Evolutionary conservation across 2,329 filamentous ascomycete species (phyloP), one percentile per base, ranked within the genome.

Genomic region (Chrysosporium keratinophilum): DNA sequence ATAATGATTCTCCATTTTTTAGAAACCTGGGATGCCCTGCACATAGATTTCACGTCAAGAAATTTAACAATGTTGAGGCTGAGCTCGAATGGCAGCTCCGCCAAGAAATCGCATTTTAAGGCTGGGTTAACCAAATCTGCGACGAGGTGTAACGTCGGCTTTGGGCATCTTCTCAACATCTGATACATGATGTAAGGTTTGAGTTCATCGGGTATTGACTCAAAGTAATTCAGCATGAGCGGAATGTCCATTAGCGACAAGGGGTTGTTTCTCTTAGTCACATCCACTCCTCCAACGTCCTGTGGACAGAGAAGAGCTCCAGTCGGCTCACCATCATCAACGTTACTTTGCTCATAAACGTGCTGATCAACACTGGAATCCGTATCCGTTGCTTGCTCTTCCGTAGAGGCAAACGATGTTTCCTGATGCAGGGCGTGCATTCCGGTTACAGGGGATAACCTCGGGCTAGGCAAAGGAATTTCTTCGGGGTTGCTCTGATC

Each of bases 161-260:
- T 86, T 5, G 88, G 82, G 64, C 90, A 97, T 45, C 93, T 80
- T 54, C 88, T 84, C 23, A 98, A 78, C 53, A 98, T 82, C 66
- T 98, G 91, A 66, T 94, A 97, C 83, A 98, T 95, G 71, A 98
- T 84, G 65, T 95, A 95, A 0, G 86, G 87, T 71, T 98, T 93
- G 79, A 98, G 83, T 63, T 93, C 85, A 43, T 87, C 82, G 1
- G 91, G 89, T 78, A 98, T 86, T 5, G 85, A 80, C 67, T 97
- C 91, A 63, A 97, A 98, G 1, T 84, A 83, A 61, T 95, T 87
- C 14, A 98, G 73, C 77, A 98, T 87, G 14, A 78, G 80, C 6
- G 87, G 87, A n/a, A 91, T 86, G 62, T 94, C 87, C 71, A 90
- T 79, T 17, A 91, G 68, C 17, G 69, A 78, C 63, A 68, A 46